phyloP scores from a whole-genome alignment of 2,329 filamentous ascomycete species.

The Westerdykella sp. region DNA sequence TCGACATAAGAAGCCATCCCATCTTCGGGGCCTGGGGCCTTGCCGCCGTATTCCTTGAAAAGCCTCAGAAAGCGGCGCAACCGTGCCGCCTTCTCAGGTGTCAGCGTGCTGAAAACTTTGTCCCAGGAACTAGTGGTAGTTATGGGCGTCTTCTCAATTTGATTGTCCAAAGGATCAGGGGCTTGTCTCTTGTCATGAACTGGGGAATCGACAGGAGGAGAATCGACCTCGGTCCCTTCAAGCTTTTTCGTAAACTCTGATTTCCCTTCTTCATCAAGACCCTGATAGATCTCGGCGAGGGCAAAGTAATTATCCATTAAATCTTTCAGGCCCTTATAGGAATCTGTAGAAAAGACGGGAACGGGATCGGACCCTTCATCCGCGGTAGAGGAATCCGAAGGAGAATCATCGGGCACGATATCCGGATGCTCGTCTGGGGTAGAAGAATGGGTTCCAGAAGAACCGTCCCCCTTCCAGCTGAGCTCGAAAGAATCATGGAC shows the following conservation, averaged over 20 bases:
- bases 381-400: too few relatives aligned
- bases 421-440: too few relatives aligned
- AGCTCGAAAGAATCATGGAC: too few relatives aligned
- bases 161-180: background rate
- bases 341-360: too few relatives aligned
- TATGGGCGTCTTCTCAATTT: background rate
- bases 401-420: too few relatives aligned
- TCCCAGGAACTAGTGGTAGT: background rate
- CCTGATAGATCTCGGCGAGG: background rate
- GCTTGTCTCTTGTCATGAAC: background rate
- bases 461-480: too few relatives aligned
- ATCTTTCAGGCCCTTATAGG: background rate
- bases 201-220: background rate
- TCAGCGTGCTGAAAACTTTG: background rate
- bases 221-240: background rate
- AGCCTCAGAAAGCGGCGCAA: background rate
- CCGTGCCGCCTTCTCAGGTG: background rate
- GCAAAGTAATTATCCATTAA: conserved; percentile 3
- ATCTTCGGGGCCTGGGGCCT: background rate
- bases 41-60: background rate
- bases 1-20: background rate
- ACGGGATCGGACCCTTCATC: too few relatives aligned
- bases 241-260: background rate
- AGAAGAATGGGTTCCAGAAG: too few relatives aligned
- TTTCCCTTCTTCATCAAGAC: background rate